Base-by-base conservation (phyloP, 441 rosid species). In the Adansonia gregorii region DNA sequence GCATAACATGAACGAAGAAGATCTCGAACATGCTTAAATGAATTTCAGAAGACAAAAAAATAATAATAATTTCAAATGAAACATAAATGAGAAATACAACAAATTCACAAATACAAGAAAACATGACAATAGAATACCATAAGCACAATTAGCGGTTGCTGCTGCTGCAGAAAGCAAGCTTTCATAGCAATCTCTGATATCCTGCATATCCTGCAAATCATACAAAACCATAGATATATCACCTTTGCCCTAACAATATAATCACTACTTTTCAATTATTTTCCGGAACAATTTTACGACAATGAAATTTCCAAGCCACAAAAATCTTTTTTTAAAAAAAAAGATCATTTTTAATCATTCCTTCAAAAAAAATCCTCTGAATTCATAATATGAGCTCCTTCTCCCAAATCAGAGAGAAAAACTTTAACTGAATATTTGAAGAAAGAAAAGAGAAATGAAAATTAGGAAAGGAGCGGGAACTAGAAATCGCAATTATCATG, bases 121-220 rank as follows among this genome's bases (percentile, higher is more conserved):
- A 43, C n/a, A 61, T n/a, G 52, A 59, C 3, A 67, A 39, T 1
- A 35, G 35, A 64, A 54, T 85, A 91, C 95, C 95, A 48, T 85
- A 91, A 68, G 88, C 91, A 79, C 88, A 80, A 75, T 89, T 91
- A 0, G 87, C 87, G 43, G 93, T 85, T 39, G 93, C 93, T 22
- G 95, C 95, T 3, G 93, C 93, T 15, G 93, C 90, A 77, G 90
- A 81, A 80, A 91, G 92, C 80, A 91, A 87, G 80, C 89, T 81
- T 74, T 91, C 93, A 56, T 89, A 91, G 84, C 93, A 91, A 77
- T 88, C 88, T 82, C 86, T 91, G 88, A 91, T 91, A 68, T 91
- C 91, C 11, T 86, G 80, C 81, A 91, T 86, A 70, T 88, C 92
- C 95, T 89, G 82, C 41, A 20, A 15, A 56, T 43, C 54, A 17